A percentile compares a stretch with the other conserved stretches of the same genome.
Evolutionary conservation across 2,329 filamentous ascomycete species (phyloP).

Genomic region (Ceratocystis ficicola): DNA sequence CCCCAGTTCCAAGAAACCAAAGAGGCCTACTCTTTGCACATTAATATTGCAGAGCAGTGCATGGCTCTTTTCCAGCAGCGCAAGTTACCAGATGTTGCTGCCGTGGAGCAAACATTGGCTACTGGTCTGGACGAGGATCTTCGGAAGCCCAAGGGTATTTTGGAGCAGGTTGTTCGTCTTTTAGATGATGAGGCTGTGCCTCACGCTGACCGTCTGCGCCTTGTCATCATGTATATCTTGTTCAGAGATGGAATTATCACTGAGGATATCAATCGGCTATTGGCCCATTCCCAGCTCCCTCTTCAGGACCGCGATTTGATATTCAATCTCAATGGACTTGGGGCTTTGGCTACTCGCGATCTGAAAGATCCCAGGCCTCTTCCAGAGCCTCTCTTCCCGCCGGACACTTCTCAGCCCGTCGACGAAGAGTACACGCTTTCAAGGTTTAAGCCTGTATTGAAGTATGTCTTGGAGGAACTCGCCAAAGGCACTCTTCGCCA

Average conservation of each 20-base stretch:
- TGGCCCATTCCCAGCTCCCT: slow-evolving; percentile 70
- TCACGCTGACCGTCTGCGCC: slow-evolving; percentile 63
- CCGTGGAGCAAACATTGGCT: slow-evolving; percentile 78
- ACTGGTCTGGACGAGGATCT: slow-evolving; percentile 90
- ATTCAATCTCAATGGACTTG: slow-evolving; percentile 68
- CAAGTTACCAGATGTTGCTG: slow-evolving; percentile 77
- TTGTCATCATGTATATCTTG: slow-evolving; percentile 75
- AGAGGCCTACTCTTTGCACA: slow-evolving; percentile 82
- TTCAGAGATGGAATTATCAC: slow-evolving; percentile 74
- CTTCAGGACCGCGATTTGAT: slow-evolving; percentile 61
- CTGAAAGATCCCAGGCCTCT: slow-evolving; percentile 66
- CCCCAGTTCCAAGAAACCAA: slow-evolving; percentile 95
- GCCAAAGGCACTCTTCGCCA: slow-evolving; percentile 56
- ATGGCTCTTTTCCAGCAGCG: slow-evolving; percentile 83
- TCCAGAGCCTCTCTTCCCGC: slow-evolving; percentile 56
- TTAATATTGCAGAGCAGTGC: slow-evolving; percentile 93
- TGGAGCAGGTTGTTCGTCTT: slow-evolving; percentile 74
- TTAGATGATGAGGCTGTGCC: slow-evolving; percentile 70
- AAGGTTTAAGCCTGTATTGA: slow-evolving; percentile 70
- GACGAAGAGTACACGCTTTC: slow-evolving; percentile 76
- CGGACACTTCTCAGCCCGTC: slow-evolving; percentile 32
- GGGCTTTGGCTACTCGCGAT: slow-evolving; percentile 53
- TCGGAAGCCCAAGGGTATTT: slow-evolving; percentile 77
- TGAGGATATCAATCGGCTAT: slow-evolving; percentile 72
- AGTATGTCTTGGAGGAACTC: slow-evolving; percentile 68